These are phyloP conservation scores for Rhynchosporium secalis DNA, from an alignment of 2,329 filamentous ascomycete genomes.

Conservation along the genomic window DNA sequence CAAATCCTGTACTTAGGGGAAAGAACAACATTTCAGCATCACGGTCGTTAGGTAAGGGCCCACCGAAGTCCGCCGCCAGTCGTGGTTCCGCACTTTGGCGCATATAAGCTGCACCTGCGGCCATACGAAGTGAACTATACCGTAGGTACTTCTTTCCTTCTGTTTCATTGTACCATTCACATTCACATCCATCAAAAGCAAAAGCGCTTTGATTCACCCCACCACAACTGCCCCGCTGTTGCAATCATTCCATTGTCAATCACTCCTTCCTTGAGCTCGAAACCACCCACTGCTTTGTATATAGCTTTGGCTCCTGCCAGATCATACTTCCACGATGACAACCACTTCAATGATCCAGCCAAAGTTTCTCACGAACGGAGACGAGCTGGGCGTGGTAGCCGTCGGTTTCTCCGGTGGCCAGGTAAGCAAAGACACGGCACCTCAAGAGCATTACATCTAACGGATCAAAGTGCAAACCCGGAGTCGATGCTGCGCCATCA, in stretches of 20 bases:
- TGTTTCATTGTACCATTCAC: background rate
- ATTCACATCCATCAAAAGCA: conserved; percentile 1
- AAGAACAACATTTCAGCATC: conserved; percentile 16
- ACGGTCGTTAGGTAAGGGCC: conserved; percentile 24
- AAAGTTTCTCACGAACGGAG: conserved; percentile 77
- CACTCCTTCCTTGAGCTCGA: background rate
- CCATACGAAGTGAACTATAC: background rate
- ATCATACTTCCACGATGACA: conserved; percentile 33
- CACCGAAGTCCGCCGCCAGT: conserved; percentile 8
- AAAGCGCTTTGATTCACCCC: conserved; percentile 13
- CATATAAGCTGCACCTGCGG: background rate
- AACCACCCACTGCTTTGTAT: background rate
- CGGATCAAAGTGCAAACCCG: conserved; percentile 71
- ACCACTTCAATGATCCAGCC: conserved; percentile 40
- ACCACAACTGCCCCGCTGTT: conserved; percentile 19
- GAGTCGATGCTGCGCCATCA: conserved; percentile 86
- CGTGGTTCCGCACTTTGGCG: background rate
- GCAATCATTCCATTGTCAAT: background rate
- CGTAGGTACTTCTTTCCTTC: background rate
- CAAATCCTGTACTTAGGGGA: conserved; percentile 30
- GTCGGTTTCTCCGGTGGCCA: conserved; percentile 97
- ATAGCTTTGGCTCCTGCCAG: background rate
- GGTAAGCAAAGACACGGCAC: conserved; percentile 52
- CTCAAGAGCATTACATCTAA: conserved; percentile 21
- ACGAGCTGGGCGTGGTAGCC: conserved; percentile 86